phyloP scores from a whole-genome alignment of 2,329 filamentous ascomycete species.

The Pestalotiopsis sp. region DNA sequence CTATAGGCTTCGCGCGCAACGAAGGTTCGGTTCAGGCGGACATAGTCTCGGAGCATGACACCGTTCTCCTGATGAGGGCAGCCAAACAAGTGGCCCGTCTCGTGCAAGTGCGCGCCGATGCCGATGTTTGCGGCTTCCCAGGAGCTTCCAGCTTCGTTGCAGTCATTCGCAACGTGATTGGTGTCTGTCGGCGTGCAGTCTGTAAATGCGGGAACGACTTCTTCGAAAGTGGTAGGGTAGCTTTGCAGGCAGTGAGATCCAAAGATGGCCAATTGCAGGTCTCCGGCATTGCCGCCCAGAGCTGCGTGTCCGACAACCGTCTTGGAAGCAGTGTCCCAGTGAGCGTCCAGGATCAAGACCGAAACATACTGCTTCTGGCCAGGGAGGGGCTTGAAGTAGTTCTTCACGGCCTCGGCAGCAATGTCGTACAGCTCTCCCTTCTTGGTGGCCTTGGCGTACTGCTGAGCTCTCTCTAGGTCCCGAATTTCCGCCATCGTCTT shows the following conservation, averaged over 20 bases:
- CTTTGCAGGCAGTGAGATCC: constrained; percentile 90
- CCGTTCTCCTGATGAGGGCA: constrained; percentile 87
- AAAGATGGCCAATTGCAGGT: constrained; percentile 82
- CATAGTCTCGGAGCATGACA: constrained; percentile 90
- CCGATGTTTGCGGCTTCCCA: constrained; percentile 97
- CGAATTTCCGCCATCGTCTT: constrained; percentile 84
- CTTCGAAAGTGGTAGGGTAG: constrained; percentile 86
- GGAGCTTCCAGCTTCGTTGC: constrained; percentile 81
- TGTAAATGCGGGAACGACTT: constrained; percentile 83
- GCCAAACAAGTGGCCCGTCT: constrained; percentile 86
- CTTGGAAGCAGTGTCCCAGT: constrained; percentile 76
- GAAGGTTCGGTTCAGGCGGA: constrained; percentile 81
- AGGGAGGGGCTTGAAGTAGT: constrained; percentile 71
- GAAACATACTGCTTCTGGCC: constrained; percentile 90
- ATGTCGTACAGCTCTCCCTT: constrained; percentile 76
- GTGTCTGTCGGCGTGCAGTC: constrained; percentile 90
- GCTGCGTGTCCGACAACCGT: constrained; percentile 80
- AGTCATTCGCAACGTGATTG: constrained; percentile 78
- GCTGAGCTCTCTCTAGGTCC: constrained; percentile 75
- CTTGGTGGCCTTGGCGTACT: constrained; percentile 67
- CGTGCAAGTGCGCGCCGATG: constrained; percentile 89
- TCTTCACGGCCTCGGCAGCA: constrained; percentile 73
- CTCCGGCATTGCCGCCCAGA: constrained; percentile 71
- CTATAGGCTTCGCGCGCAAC: constrained; percentile 79
- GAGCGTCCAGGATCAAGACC: constrained; percentile 80